Conservation (phyloP, 225 moss, liverwort and hornwort genomes). For the Sphagnum tenellum region DNA sequence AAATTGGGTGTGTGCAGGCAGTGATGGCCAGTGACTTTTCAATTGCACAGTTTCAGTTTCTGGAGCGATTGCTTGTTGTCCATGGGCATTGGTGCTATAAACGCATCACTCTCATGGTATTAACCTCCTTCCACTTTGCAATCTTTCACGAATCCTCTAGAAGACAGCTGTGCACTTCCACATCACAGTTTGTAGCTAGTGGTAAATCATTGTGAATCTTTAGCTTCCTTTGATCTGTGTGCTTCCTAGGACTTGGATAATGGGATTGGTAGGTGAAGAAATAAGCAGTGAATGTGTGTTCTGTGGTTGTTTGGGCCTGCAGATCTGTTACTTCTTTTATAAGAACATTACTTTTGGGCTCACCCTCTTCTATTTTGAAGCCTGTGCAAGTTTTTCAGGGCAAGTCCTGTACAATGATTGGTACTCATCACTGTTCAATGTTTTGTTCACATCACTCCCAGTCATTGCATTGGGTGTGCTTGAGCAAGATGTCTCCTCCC, state of each 20-base stretch:
- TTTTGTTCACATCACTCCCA: slow-evolving; percentile 47
- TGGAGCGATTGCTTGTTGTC: slow-evolving; percentile 44
- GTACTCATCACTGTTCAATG: slow-evolving; percentile 60
- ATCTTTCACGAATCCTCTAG: neutral
- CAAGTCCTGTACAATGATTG: slow-evolving; percentile 49
- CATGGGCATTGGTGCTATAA: slow-evolving; percentile 66
- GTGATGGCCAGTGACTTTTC: slow-evolving; percentile 66
- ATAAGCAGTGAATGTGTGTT: neutral
- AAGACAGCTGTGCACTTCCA: neutral
- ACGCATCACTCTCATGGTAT: slow-evolving; percentile 61
- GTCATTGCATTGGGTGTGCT: slow-evolving; percentile 58
- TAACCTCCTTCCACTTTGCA: neutral
- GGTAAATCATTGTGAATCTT: neutral
- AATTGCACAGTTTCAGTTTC: slow-evolving; percentile 46
- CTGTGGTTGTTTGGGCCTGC: slow-evolving; percentile 1
- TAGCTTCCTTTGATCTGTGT: too few relatives aligned
- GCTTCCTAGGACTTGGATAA: too few relatives aligned
- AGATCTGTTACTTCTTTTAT: slow-evolving; percentile 66
- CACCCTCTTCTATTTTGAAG: slow-evolving; percentile 49
- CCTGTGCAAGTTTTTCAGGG: slow-evolving; percentile 41
- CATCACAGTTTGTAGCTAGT: neutral
- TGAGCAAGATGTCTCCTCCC: slow-evolving; percentile 56
- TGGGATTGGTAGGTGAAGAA: neutral
- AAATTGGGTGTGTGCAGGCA: slow-evolving; percentile 15
- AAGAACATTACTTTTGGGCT: slow-evolving; percentile 59